phyloP scores from a whole-genome alignment of 2,329 filamentous ascomycete species.

The Didymella keratinophila region DNA sequence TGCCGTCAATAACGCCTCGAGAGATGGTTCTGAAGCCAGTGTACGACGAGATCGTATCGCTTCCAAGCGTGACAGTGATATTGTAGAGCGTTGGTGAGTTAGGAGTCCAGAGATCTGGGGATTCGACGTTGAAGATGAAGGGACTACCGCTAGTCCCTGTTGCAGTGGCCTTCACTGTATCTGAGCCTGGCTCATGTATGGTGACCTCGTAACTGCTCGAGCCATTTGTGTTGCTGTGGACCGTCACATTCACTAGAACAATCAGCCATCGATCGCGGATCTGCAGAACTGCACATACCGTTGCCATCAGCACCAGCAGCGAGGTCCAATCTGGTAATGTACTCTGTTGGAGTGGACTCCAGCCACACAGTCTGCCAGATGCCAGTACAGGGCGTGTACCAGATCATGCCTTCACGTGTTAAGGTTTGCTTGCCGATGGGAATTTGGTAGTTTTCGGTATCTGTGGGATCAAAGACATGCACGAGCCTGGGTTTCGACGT shows the following conservation, averaged over 20 bases:
- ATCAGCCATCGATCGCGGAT: constrained; percentile 21
- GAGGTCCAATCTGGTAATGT: constrained; percentile 68
- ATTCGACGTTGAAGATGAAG: constrained; percentile 64
- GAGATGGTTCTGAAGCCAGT: constrained; percentile 73
- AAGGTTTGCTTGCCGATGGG: constrained; percentile 72
- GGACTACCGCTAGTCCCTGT: constrained; percentile 58
- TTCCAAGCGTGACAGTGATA: constrained; percentile 62
- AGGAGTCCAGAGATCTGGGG: constrained; percentile 70
- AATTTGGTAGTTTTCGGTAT: constrained; percentile 62
- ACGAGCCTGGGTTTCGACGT: constrained; percentile 58
- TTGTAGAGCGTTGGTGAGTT: constrained; percentile 70
- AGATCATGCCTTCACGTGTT: constrained; percentile 66
- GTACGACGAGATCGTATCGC: constrained; percentile 68
- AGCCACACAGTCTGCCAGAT: constrained; percentile 81
- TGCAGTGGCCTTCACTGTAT: constrained; percentile 55
- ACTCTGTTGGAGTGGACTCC: constrained; percentile 65
- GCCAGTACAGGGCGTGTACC: constrained; percentile 75
- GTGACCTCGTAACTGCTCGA: constrained; percentile 51
- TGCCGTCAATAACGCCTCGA: constrained; percentile 63
- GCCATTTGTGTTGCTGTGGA: constrained; percentile 56
- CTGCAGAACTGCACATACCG: constrained; percentile 26
- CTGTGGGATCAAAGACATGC: constrained; percentile 73
- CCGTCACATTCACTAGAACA: constrained; percentile 62
- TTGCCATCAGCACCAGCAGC: constrained; percentile 55
- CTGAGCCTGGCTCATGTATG: constrained; percentile 45